A percentile compares a stretch with the other conserved stretches of the same genome.
Evolutionary conservation across 2,329 filamentous ascomycete species (phyloP).

Genomic region (Neofusicoccum parvum): DNA sequence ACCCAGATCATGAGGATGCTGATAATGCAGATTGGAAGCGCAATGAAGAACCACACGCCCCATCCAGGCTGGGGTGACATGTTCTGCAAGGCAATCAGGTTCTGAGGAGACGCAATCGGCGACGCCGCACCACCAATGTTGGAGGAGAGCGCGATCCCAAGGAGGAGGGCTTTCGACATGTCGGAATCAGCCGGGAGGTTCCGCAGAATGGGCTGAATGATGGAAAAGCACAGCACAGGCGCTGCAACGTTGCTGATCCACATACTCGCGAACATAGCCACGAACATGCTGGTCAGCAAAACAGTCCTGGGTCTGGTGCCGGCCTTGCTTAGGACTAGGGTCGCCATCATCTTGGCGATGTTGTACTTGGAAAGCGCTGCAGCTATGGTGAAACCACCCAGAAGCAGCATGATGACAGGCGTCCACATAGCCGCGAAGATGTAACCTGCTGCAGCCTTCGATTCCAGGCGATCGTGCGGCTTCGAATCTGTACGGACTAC

Average conservation of each 20-base stretch:
- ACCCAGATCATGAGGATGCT: slow-evolving; percentile 88
- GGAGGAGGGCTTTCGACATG: slow-evolving; percentile 93
- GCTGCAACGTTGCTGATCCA: slow-evolving; percentile 98
- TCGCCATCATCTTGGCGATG: slow-evolving; percentile 96
- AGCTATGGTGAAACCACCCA: slow-evolving; percentile 94
- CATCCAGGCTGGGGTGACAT: slow-evolving; percentile 91
- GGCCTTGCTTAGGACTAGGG: slow-evolving; percentile 93
- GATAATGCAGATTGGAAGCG: slow-evolving; percentile 87
- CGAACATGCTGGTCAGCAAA: slow-evolving; percentile 96
- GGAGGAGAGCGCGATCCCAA: slow-evolving; percentile 91
- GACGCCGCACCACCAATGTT: slow-evolving; percentile 97
- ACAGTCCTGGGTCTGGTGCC: slow-evolving; percentile 88
- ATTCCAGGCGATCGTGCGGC: slow-evolving; percentile 70
- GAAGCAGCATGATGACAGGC: slow-evolving; percentile 95
- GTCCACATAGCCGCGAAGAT: slow-evolving; percentile 99
- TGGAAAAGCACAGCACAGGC: slow-evolving; percentile 94
- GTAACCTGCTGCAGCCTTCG: slow-evolving; percentile 78
- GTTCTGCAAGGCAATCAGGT: slow-evolving; percentile 93
- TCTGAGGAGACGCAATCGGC: slow-evolving; percentile 95
- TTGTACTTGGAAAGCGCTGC: slow-evolving; percentile 95
- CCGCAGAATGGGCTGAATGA: slow-evolving; percentile 93
- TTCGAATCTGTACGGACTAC: slow-evolving; percentile 79
- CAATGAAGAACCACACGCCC: slow-evolving; percentile 96
- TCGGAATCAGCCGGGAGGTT: slow-evolving; percentile 87
- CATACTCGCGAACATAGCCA: slow-evolving; percentile 97